phyloP scores from a whole-genome alignment of 139 green algal genomes.

The Volvox reticuliferus region DNA sequence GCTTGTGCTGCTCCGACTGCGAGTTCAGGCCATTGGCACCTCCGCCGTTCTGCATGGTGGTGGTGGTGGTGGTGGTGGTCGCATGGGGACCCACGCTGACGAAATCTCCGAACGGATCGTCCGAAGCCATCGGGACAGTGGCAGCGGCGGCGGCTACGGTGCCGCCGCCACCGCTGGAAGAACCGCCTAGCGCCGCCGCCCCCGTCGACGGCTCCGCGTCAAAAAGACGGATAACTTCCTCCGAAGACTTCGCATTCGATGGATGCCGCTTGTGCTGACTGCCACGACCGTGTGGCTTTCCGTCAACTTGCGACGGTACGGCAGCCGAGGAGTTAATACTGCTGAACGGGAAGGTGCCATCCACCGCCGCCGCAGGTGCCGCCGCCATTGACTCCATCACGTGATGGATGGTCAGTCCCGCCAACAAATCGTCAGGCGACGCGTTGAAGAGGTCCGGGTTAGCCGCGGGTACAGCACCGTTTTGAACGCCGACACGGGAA shows the following conservation, averaged over 20 bases:
- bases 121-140: no score
- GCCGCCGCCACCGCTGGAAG: neutral
- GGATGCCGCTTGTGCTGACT: constrained; percentile 14
- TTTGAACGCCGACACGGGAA: no score
- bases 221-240: constrained; percentile 44
- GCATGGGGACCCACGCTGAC: neutral
- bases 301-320: neutral
- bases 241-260: constrained; percentile 6
- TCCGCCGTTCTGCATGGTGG: neutral
- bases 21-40: neutral
- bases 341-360: constrained; percentile 25
- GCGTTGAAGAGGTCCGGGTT: no score
- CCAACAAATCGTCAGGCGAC: constrained; percentile 21
- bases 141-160: neutral
- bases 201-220: constrained; percentile 18
- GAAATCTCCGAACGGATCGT: constrained; percentile 47
- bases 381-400: constrained; percentile 8
- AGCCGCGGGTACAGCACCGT: no score
- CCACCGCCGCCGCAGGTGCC: neutral
- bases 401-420: constrained; percentile 44
- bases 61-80: no score
- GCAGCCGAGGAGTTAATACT: neutral
- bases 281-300: neutral
- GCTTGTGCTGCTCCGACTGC: neutral
- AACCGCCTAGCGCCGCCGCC: neutral